Evolutionary conservation across 306 rosid species (phyloP).

Genomic region (Castanea crenata): DNA sequence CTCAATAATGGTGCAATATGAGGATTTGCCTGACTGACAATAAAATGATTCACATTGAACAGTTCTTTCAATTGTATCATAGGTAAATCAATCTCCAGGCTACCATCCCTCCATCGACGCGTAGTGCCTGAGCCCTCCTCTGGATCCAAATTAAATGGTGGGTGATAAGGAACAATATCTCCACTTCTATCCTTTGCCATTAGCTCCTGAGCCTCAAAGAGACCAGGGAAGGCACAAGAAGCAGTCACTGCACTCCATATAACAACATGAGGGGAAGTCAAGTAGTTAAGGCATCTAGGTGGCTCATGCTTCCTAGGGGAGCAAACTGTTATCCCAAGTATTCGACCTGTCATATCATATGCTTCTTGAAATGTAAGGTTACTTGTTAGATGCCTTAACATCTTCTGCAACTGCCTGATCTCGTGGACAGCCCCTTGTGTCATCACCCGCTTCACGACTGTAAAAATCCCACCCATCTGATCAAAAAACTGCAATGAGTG

Average conservation of each 20-base stretch:
- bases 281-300: slow-evolving; percentile 96
- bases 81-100: slow-evolving; percentile 97
- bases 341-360: slow-evolving; percentile 94
- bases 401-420: slow-evolving; percentile 83
- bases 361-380: slow-evolving; percentile 98
- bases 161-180: slow-evolving; percentile 91
- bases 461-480: slow-evolving; percentile 86
- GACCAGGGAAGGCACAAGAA: slow-evolving; percentile 98
- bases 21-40: slow-evolving; percentile 96
- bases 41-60: slow-evolving; percentile 93
- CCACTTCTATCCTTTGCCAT: slow-evolving; percentile 99
- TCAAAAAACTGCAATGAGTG: slow-evolving; percentile 86
- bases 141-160: slow-evolving; percentile 88
- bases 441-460: slow-evolving; percentile 82
- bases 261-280: slow-evolving; percentile 95
- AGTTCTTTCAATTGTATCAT: slow-evolving; percentile 93
- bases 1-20: slow-evolving; percentile 90
- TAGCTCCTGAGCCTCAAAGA: slow-evolving; percentile 96
- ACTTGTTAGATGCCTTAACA: slow-evolving; percentile 87
- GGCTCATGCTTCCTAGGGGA: slow-evolving; percentile 98
- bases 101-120: slow-evolving; percentile 97
- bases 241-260: slow-evolving; percentile 99
- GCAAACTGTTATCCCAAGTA: slow-evolving; percentile 95
- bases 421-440: slow-evolving; percentile 92
- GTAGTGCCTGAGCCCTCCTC: slow-evolving; percentile 65